Conservation (phyloP, 495 filamentous ascomycete species). For the Trichoderma parareesei region DNA sequence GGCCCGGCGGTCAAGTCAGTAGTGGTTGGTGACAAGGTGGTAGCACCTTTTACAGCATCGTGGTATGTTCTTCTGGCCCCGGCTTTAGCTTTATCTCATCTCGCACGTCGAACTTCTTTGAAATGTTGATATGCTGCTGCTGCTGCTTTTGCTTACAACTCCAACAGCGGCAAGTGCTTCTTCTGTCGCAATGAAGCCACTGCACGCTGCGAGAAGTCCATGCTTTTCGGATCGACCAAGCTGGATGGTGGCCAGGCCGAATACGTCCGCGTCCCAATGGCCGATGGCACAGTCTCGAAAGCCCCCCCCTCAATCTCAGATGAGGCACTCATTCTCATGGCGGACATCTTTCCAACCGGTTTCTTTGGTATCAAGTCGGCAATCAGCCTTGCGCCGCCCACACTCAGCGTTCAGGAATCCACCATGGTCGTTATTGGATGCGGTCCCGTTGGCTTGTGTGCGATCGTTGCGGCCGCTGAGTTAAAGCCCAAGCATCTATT, state of each 20-base stretch:
- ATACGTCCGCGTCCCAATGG: conserved; percentile 78
- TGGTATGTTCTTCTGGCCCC: conserved; percentile 46
- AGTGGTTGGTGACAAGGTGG: conserved; percentile 67
- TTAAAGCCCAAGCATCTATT: conserved; percentile 74
- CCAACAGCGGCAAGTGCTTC: conserved; percentile 66
- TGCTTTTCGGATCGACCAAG: conserved; percentile 63
- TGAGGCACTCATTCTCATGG: conserved; percentile 78
- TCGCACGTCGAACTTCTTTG: neutral
- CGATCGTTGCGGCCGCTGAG: conserved; percentile 73
- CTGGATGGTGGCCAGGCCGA: conserved; percentile 89
- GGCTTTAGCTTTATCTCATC: conserved; percentile 5
- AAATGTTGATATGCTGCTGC: neutral
- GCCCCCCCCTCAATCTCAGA: conserved; percentile 69
- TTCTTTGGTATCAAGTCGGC: conserved; percentile 84
- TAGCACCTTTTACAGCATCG: conserved; percentile 78
- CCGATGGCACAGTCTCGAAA: conserved; percentile 73
- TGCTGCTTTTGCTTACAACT: neutral
- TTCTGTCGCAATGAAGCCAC: conserved; percentile 81
- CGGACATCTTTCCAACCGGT: conserved; percentile 80
- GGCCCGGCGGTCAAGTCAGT: conserved; percentile 63
- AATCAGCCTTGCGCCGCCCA: conserved; percentile 55
- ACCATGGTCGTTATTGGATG: conserved; percentile 81
- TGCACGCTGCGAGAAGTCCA: conserved; percentile 68
- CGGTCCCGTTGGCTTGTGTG: conserved; percentile 83
- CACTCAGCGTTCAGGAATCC: conserved; percentile 53